Evolutionary conservation across 257 asterid species (phyloP).

Genomic region (Solanum habrochaites): DNA sequence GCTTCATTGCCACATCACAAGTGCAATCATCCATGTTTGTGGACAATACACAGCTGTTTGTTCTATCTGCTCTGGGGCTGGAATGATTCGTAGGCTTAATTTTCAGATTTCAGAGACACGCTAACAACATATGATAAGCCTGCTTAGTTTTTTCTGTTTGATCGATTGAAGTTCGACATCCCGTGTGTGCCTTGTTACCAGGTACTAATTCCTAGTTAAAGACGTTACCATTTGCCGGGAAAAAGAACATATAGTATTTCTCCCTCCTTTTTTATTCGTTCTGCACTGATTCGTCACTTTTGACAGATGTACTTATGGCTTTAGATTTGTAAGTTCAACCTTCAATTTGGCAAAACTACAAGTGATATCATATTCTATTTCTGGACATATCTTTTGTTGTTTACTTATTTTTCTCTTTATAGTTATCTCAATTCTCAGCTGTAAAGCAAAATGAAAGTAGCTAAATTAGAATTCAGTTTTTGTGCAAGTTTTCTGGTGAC

Average conservation of each 20-base stretch:
- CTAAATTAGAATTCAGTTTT: background rate
- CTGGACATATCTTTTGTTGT: background rate
- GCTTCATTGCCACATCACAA: constrained; percentile 58
- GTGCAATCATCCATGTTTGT: constrained; percentile 64
- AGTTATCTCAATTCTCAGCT: background rate
- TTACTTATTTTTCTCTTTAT: background rate
- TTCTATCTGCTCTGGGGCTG: constrained; percentile 73
- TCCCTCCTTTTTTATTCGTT: background rate
- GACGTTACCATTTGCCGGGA: background rate
- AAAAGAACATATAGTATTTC: background rate
- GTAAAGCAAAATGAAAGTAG: background rate
- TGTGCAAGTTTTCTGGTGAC: background rate
- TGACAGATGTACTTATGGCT: background rate
- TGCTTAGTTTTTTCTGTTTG: constrained; percentile 7
- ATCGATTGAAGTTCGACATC: background rate
- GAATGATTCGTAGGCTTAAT: constrained; percentile 68
- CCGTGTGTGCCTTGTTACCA: background rate
- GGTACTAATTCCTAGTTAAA: background rate
- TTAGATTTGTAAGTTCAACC: background rate
- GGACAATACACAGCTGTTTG: constrained; percentile 73
- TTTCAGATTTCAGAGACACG: constrained; percentile 63
- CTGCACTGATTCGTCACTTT: background rate
- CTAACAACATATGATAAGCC: constrained; percentile 80
- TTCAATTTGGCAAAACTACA: background rate
- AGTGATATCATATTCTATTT: background rate